These are phyloP conservation scores for Nannochloropsis gaditana DNA, from an alignment of 108 stramenopile species.

Conservation along the genomic window DNA sequence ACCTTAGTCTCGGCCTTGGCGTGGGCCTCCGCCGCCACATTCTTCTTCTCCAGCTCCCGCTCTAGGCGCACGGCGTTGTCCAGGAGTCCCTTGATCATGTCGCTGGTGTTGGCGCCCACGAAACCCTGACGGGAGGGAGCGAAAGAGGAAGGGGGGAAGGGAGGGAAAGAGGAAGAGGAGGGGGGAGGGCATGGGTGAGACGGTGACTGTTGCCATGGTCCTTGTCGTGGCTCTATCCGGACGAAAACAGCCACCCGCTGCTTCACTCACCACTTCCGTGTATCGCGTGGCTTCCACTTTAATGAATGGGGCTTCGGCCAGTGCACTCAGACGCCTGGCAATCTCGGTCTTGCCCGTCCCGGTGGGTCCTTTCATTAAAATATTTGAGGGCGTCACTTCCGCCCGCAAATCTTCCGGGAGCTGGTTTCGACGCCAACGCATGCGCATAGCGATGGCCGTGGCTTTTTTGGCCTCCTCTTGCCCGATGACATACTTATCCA, in stretches of 20 bases:
- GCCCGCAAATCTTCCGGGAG: conserved; percentile 11
- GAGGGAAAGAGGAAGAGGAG: neutral
- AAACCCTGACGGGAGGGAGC: neutral
- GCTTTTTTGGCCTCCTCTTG: conserved; percentile 10
- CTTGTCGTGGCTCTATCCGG: no score
- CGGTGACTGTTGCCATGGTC: no score
- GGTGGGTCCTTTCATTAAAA: conserved; percentile 18
- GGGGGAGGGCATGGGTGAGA: no score
- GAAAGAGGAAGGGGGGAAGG: conserved; percentile 19
- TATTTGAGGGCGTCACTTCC: conserved; percentile 20
- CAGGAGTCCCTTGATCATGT: neutral
- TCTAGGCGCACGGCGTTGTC: neutral
- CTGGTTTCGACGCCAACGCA: conserved; percentile 18
- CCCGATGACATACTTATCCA: conserved; percentile 58
- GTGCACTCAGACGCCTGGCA: neutral
- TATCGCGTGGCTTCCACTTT: conserved; percentile 11
- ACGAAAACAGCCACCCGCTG: neutral
- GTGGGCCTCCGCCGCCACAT: neutral
- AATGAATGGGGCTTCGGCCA: conserved; percentile 18
- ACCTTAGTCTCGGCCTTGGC: neutral
- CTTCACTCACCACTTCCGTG: conserved; percentile 21
- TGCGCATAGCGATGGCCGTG: conserved; percentile 22
- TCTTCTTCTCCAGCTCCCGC: neutral
- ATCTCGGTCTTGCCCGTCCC: conserved; percentile 22
- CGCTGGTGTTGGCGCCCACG: neutral